A percentile compares a stretch with the other conserved stretches of the same genome.
Evolutionary conservation across 2,329 filamentous ascomycete species (phyloP).

Genomic region (Dothideomycetes sp.): DNA sequence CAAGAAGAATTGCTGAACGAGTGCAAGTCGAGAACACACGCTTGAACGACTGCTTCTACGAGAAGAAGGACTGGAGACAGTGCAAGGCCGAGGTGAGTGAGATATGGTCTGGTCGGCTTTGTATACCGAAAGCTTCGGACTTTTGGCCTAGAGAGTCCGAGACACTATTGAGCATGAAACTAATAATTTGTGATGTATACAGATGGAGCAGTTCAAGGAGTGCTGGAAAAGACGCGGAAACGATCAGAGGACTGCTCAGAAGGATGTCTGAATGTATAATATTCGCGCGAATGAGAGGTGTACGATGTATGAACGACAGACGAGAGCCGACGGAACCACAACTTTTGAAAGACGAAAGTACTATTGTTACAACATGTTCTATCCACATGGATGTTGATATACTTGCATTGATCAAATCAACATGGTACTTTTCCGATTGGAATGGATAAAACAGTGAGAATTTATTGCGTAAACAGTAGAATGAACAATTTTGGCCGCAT

Average conservation of each 20-base stretch:
- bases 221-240: slow-evolving; percentile 92
- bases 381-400: no score
- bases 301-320: no score
- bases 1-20: not conserved
- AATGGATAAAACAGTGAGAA: not conserved
- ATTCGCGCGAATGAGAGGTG: no score
- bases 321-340: no score
- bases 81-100: slow-evolving; percentile 70
- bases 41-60: slow-evolving; percentile 91
- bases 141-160: slow-evolving; percentile 2
- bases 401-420: not conserved
- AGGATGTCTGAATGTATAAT: slow-evolving; percentile 46
- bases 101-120: not conserved
- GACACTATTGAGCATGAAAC: not conserved
- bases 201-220: slow-evolving; percentile 84
- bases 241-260: slow-evolving; percentile 68
- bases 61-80: slow-evolving; percentile 89
- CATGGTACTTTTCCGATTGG: not conserved
- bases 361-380: no score
- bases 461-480: not conserved
- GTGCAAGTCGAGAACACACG: slow-evolving; percentile 70
- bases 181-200: slow-evolving; percentile 3
- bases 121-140: no score
- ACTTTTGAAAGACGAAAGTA: no score
- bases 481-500: no score